A percentile compares a stretch with the other conserved stretches of the same genome.
Conservation (phyloP, 202 grass and related monocot genomes). For the Cymbopogon flexuosus region DNA sequence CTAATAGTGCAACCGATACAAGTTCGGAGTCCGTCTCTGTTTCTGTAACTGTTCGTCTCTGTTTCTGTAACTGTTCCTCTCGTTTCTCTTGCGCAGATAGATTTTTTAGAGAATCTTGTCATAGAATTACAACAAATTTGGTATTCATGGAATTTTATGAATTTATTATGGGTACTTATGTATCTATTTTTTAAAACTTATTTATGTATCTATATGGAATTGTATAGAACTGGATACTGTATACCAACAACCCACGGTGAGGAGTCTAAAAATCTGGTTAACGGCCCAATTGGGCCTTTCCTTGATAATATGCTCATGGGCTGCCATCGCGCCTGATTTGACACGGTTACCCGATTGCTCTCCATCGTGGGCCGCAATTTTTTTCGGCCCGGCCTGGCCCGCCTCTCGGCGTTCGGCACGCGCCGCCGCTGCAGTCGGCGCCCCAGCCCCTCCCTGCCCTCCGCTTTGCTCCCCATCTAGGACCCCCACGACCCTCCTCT, state of each 20-base stretch:
- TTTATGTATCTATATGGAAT: too few species aligned
- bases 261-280: too few species aligned
- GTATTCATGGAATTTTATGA: too few species aligned
- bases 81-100: too few species aligned
- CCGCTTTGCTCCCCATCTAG: neutral
- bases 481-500: neutral
- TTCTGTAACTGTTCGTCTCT: neutral
- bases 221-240: too few species aligned
- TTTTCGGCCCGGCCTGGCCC: conserved; percentile 5
- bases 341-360: too few species aligned
- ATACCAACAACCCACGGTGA: too few species aligned
- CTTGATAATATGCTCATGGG: neutral
- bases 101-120: too few species aligned
- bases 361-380: neutral
- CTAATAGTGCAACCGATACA: neutral
- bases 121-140: too few species aligned
- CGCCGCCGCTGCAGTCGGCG: conserved; percentile 17
- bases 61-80: neutral
- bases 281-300: neutral
- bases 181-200: too few species aligned
- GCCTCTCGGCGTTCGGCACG: neutral
- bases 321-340: neutral
- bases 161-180: too few species aligned
- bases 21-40: neutral
- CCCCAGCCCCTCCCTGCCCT: conserved; percentile 1